A percentile compares a stretch with the other conserved stretches of the same genome.
These are phyloP conservation scores for Scolecobasidium constrictum DNA, from an alignment of 2,329 filamentous ascomycete species.

Conservation along the genomic window DNA sequence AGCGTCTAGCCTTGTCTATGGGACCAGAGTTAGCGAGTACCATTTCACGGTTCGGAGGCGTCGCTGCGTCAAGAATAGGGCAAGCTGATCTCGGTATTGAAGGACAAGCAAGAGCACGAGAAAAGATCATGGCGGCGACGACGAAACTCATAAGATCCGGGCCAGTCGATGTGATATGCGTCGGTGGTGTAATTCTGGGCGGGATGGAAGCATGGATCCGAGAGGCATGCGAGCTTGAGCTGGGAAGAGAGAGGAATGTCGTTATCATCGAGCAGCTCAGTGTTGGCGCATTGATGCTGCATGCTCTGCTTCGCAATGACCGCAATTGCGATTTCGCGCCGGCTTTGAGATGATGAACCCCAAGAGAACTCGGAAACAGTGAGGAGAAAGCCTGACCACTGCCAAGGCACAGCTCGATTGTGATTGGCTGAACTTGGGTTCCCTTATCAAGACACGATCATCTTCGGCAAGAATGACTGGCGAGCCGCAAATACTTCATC, in stretches of 20 bases:
- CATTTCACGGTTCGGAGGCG: background rate
- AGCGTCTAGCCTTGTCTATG: background rate
- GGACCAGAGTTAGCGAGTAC: background rate
- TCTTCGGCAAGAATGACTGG: no score
- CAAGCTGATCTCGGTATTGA: background rate
- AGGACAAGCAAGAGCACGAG: no score
- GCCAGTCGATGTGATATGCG: background rate
- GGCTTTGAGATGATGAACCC: background rate
- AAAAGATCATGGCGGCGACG: conserved; percentile 1
- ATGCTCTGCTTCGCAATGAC: background rate
- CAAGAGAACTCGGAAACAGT: no score
- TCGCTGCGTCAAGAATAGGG: conserved; percentile 5
- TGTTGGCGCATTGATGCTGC: conserved; percentile 4
- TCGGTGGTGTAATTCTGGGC: conserved; percentile 3
- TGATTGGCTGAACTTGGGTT: no score
- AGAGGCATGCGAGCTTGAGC: conserved; percentile 3
- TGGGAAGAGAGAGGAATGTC: conserved; percentile 3
- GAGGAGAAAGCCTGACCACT: no score
- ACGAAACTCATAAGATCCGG: conserved; percentile 2
- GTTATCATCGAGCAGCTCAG: conserved; percentile 2
- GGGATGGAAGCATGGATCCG: conserved; percentile 5
- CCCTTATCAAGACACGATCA: no score
- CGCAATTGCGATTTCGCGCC: background rate
- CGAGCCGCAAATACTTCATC: no score
- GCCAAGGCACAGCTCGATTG: no score